These are phyloP conservation scores for Clausena lansium DNA, from an alignment of 345 rosid genomes.

Conservation along the genomic window DNA sequence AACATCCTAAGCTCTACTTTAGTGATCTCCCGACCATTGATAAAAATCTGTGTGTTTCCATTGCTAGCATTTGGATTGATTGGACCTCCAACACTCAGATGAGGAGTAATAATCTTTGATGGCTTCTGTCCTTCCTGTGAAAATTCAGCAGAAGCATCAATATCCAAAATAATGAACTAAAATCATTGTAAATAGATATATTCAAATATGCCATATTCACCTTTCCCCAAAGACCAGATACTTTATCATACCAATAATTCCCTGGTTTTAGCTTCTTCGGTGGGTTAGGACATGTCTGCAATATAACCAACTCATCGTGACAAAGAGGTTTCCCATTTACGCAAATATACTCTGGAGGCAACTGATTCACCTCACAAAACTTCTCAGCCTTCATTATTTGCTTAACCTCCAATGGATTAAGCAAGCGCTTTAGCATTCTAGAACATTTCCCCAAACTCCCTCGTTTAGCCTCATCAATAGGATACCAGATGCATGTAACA, in stretches of 20 bases:
- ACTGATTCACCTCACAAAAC: conserved; percentile 87
- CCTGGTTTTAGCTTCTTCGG: conserved; percentile 96
- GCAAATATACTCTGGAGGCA: conserved; percentile 80
- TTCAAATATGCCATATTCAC: conserved; percentile 38
- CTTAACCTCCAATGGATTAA: conserved; percentile 86
- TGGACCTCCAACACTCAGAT: conserved; percentile 89
- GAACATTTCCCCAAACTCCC: conserved; percentile 85
- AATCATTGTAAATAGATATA: conserved; percentile 8
- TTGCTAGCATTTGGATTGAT: conserved; percentile 79
- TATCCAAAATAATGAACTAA: conserved; percentile 7
- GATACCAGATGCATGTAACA: conserved; percentile 80
- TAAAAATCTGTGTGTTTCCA: conserved; percentile 89
- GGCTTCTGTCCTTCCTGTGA: conserved; percentile 96
- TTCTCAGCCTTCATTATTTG: conserved; percentile 95
- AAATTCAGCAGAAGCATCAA: conserved; percentile 32
- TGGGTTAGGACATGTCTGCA: conserved; percentile 80
- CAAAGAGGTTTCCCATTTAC: conserved; percentile 83
- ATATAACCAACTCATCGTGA: conserved; percentile 71
- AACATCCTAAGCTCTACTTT: conserved; percentile 94
- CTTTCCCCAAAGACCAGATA: conserved; percentile 99
- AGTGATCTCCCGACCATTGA: conserved; percentile 93
- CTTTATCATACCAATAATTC: conserved; percentile 98
- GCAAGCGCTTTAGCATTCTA: conserved; percentile 86
- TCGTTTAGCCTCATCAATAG: conserved; percentile 77
- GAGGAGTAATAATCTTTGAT: conserved; percentile 79